These are phyloP conservation scores for Tripidium arundinaceum DNA, from an alignment of 202 grass and related monocot species.

Conservation along the genomic window DNA sequence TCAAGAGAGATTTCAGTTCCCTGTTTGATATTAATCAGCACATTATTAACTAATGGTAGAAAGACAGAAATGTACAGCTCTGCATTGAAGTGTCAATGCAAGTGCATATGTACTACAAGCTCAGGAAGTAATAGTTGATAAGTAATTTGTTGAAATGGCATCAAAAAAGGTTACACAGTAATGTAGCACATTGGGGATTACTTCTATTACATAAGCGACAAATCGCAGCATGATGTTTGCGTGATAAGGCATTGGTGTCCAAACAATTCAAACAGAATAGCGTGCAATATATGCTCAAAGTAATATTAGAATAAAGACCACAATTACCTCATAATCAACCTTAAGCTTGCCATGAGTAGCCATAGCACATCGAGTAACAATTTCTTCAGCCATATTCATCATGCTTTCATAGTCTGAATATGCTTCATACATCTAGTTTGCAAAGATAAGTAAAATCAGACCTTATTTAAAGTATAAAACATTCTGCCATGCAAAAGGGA, in stretches of 20 bases:
- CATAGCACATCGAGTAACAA: constrained; percentile 79
- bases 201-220: background rate
- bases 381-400: constrained; percentile 98
- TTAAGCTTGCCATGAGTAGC: constrained; percentile 70
- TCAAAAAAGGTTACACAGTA: constrained; percentile 11
- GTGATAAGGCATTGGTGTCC: background rate
- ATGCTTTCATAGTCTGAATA: constrained; percentile 99
- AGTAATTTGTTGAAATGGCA: constrained; percentile 1
- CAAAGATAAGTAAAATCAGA: constrained; percentile 42
- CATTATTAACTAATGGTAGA: constrained; percentile 2
- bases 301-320: constrained; percentile 12
- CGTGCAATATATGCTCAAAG: constrained; percentile 8
- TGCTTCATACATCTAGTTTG: constrained; percentile 96
- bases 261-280: constrained; percentile 14
- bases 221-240: constrained; percentile 15
- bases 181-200: background rate
- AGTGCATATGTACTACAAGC: background rate
- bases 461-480: constrained; percentile 9
- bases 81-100: constrained; percentile 11
- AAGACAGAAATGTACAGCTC: background rate
- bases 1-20: constrained; percentile 86
- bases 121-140: constrained; percentile 5
- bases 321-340: constrained; percentile 81
- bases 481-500: background rate
- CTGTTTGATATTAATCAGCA: constrained; percentile 39